Conservation (phyloP, 1,284 basidiomycete species). For the Apiotrichum mycotoxinovorans region DNA sequence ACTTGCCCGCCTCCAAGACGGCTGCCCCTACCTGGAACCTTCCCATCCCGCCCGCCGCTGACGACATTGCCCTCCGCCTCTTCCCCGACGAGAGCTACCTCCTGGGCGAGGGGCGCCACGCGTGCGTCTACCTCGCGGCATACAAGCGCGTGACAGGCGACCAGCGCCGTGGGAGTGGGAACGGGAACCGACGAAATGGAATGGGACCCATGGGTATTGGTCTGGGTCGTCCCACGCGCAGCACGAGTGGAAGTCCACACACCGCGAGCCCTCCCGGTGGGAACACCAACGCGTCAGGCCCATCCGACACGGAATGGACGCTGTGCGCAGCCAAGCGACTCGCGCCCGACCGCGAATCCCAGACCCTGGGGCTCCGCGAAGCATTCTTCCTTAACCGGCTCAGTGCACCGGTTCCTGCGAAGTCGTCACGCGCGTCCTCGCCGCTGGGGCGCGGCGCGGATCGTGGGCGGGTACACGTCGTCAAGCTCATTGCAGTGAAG, state of each 20-base stretch:
- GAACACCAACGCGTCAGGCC: background rate
- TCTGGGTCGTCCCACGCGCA: too few species aligned
- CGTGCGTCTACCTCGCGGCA: constrained; percentile 50
- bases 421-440: constrained; percentile 18
- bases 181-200: background rate
- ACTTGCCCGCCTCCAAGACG: constrained; percentile 17
- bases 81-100: constrained; percentile 36
- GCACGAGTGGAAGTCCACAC: too few species aligned
- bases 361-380: constrained; percentile 52
- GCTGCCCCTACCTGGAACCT: constrained; percentile 25
- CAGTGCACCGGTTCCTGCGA: background rate
- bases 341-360: constrained; percentile 50
- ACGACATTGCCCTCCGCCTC: constrained; percentile 41
- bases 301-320: constrained; percentile 28
- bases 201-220: too few species aligned
- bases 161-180: background rate
- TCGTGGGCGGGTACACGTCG: constrained; percentile 32
- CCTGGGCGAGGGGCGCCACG: constrained; percentile 52
- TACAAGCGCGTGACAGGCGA: constrained; percentile 29
- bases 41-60: constrained; percentile 31
- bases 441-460: background rate
- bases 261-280: too few species aligned
- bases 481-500: constrained; percentile 45
- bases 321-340: constrained; percentile 53
- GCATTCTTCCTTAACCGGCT: constrained; percentile 53